phyloP scores from a whole-genome alignment of 169 alveolate genomes.

The Eimeria zaria region DNA sequence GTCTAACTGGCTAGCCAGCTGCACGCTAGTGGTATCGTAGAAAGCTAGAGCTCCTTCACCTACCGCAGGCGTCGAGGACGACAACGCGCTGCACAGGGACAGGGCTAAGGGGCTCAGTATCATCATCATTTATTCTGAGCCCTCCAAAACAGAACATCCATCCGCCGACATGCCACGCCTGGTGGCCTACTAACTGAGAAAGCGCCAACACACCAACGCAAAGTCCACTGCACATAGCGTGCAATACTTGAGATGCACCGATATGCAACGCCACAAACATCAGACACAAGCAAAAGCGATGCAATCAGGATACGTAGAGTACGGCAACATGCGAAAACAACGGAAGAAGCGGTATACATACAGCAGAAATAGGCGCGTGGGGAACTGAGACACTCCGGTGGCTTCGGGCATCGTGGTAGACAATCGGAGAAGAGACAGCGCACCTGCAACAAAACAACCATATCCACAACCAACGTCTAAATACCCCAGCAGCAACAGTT shows the following conservation, averaged over 20 bases:
- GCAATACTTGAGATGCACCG: not conserved
- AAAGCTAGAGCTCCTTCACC: not conserved
- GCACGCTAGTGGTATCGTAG: not conserved
- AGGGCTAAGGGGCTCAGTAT: conserved; percentile 10
- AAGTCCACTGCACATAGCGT: not conserved
- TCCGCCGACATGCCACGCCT: conserved; percentile 77
- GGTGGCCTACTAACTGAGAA: conserved; percentile 69
- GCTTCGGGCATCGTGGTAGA: conserved; percentile 39
- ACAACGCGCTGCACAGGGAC: not conserved
- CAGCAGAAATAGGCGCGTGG: conserved; percentile 50
- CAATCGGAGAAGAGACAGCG: conserved; percentile 43
- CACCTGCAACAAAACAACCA: conserved; percentile 13
- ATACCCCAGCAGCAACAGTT: not conserved
- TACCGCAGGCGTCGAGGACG: conserved; percentile 54
- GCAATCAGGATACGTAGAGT: not conserved
- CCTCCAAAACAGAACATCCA: conserved; percentile 50
- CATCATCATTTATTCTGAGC: conserved; percentile 32
- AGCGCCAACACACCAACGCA: not conserved
- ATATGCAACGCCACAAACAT: not conserved
- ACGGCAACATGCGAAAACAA: not conserved
- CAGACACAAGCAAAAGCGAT: not conserved
- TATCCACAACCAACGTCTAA: not conserved
- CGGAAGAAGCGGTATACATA: not conserved
- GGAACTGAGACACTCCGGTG: conserved; percentile 61
- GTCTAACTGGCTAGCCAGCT: not conserved